These are phyloP conservation scores for Alternaria conjuncta DNA, from an alignment of 2,329 filamentous ascomycete genomes.

Conservation along the genomic window DNA sequence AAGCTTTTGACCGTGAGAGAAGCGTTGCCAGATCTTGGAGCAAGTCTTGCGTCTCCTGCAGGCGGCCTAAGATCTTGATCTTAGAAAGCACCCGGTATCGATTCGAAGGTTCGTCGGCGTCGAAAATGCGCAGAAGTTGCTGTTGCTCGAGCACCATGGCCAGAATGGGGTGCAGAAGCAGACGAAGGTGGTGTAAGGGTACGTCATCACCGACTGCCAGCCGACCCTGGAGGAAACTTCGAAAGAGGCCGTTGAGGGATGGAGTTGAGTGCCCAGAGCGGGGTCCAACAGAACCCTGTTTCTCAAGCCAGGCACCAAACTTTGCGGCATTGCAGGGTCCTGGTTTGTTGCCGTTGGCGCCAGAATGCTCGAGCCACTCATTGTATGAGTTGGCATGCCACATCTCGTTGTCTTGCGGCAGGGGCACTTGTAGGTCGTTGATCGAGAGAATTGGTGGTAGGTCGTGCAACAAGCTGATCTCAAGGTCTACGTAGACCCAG, in stretches of 20 bases:
- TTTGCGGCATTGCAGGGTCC: neutral
- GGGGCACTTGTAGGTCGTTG: conserved; percentile 7
- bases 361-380: neutral
- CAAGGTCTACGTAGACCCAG: conserved; percentile 11
- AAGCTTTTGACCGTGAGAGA: neutral
- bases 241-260: conserved; percentile 7
- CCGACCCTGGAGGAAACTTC: conserved; percentile 10
- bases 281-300: neutral
- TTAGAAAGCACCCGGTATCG: conserved; percentile 5
- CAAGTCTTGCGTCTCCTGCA: conserved; percentile 11
- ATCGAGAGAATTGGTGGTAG: conserved; percentile 8
- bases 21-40: conserved; percentile 5
- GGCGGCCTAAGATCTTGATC: conserved; percentile 3
- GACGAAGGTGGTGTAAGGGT: conserved; percentile 5
- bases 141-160: conserved; percentile 11
- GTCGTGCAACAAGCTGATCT: conserved; percentile 7
- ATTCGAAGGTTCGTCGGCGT: conserved; percentile 8
- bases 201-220: neutral
- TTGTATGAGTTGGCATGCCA: conserved; percentile 8
- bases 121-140: conserved; percentile 10
- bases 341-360: neutral
- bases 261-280: neutral
- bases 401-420: neutral
- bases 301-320: conserved; percentile 1
- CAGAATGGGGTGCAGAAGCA: conserved; percentile 9